Conservation (phyloP, 345 rosid species). For the Odontarrhena argentea region DNA sequence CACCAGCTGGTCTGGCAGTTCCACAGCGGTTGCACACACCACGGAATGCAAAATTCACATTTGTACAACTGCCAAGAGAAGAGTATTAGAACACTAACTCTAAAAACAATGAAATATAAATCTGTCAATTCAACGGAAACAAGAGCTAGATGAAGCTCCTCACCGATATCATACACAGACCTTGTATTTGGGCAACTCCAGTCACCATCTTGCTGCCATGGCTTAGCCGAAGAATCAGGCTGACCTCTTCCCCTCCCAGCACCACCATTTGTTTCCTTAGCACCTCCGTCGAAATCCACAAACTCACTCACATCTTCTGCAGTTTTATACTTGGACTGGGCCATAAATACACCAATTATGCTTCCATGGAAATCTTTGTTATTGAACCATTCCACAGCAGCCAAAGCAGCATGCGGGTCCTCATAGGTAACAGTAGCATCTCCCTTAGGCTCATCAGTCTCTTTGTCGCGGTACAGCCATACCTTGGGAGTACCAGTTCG, state of each 20-base stretch:
- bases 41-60: slow-evolving; percentile 96
- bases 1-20: slow-evolving; percentile 92
- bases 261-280: slow-evolving; percentile 50
- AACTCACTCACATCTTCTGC: slow-evolving; percentile 49
- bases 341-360: slow-evolving; percentile 75
- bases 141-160: slow-evolving; percentile 91
- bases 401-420: slow-evolving; percentile 95
- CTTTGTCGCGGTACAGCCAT: slow-evolving; percentile 89
- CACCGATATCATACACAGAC: slow-evolving; percentile 99
- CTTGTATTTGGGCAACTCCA: slow-evolving; percentile 99
- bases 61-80: slow-evolving; percentile 78
- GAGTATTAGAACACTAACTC: slow-evolving; percentile 36
- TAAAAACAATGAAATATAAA: slow-evolving; percentile 12
- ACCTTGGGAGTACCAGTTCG: slow-evolving; percentile 89
- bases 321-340: slow-evolving; percentile 71
- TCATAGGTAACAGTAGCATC: slow-evolving; percentile 98
- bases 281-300: slow-evolving; percentile 54
- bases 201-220: slow-evolving; percentile 98
- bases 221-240: slow-evolving; percentile 72
- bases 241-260: slow-evolving; percentile 80
- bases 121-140: slow-evolving; percentile 31
- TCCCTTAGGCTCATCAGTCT: slow-evolving; percentile 88
- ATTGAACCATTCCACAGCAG: slow-evolving; percentile 98
- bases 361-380: slow-evolving; percentile 93
- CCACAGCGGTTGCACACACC: slow-evolving; percentile 98